Conservation (phyloP, 352 stramenopile species). For the Blastocystis sp. region DNA sequence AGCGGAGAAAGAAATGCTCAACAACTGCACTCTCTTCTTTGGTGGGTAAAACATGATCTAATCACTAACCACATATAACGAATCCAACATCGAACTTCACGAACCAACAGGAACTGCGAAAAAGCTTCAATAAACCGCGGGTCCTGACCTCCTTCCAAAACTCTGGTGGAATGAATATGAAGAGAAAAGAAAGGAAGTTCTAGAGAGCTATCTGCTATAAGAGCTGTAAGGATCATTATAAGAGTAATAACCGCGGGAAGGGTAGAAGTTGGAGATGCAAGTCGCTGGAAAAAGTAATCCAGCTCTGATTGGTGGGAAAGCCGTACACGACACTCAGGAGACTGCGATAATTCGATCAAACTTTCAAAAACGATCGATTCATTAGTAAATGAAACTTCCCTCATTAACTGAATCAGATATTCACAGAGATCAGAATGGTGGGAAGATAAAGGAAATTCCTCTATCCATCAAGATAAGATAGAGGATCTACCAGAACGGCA, state of each 20-base stretch:
- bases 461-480: too few relatives aligned
- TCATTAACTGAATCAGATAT: too few relatives aligned
- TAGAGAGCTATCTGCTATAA: neutral
- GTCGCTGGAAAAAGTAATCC: too few relatives aligned
- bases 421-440: too few relatives aligned
- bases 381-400: too few relatives aligned
- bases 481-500: neutral
- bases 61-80: neutral
- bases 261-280: neutral
- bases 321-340: too few relatives aligned
- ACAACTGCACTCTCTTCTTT: neutral
- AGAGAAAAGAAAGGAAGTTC: neutral
- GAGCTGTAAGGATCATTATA: neutral
- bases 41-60: neutral
- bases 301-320: too few relatives aligned
- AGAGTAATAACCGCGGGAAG: neutral
- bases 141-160: neutral
- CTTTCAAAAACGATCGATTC: too few relatives aligned
- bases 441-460: too few relatives aligned
- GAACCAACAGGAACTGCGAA: neutral
- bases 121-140: neutral
- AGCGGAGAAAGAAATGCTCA: neutral
- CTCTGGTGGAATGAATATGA: neutral
- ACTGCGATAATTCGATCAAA: too few relatives aligned
- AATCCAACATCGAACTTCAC: neutral